A percentile compares a stretch with the other conserved stretches of the same genome.
These are phyloP conservation scores for Auricularia heimuer DNA, from an alignment of 768 basidiomycete genomes.

Conservation along the genomic window DNA sequence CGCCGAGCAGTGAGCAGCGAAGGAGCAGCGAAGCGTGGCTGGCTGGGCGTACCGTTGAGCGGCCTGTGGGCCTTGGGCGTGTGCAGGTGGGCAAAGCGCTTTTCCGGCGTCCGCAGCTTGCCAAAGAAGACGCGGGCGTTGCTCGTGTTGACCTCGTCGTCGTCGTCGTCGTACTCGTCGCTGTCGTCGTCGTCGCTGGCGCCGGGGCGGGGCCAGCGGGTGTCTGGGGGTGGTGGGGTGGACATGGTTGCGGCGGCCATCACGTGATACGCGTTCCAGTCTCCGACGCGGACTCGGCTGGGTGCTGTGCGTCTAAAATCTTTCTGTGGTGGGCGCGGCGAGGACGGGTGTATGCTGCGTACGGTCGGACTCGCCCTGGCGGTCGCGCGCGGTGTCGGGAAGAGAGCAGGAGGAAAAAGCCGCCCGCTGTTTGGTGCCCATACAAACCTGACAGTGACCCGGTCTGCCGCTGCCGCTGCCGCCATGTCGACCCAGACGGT, in stretches of 20 bases:
- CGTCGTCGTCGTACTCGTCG: slow-evolving; percentile 11
- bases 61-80: slow-evolving; percentile 12
- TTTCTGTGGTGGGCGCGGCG: no score
- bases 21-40: not conserved
- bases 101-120: slow-evolving; percentile 44
- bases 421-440: no score
- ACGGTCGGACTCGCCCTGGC: no score
- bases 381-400: no score
- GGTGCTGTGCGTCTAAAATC: no score
- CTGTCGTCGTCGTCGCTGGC: not conserved
- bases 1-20: not conserved
- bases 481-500: not conserved
- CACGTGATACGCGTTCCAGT: not conserved
- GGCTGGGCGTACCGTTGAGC: slow-evolving; percentile 19
- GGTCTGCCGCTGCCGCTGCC: not conserved
- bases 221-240: not conserved
- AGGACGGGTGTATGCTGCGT: no score
- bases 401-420: no score
- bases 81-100: slow-evolving; percentile 24
- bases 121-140: slow-evolving; percentile 41
- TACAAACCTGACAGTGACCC: no score
- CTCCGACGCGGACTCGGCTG: no score
- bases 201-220: not conserved
- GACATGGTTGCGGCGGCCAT: not conserved
- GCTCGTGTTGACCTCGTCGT: slow-evolving; percentile 33